Evolutionary conservation across 2,329 filamentous ascomycete genomes (phyloP), one percentile per base, ranked within the genome.

Genomic region (Colletotrichum abscissum): DNA sequence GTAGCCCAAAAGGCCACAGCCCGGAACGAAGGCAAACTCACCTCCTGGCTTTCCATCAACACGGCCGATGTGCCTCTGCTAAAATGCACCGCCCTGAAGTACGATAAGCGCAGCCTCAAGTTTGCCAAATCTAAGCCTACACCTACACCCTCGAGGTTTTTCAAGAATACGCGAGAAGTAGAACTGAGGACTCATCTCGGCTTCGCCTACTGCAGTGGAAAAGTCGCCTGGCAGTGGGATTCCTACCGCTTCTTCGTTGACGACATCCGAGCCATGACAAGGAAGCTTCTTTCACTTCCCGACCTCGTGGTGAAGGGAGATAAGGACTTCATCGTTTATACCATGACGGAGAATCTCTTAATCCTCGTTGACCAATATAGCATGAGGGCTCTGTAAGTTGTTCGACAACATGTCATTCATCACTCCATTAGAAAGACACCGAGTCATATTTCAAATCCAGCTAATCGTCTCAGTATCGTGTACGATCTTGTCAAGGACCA

Each of bases 171-270:
- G 1, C 3, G 19, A 8, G 42, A 19, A 19, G 38, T 19, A 7
- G 38, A n/a, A 3, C 16, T 1, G 42, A 19, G 19, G 42, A 9
- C 11, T 4, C 8, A 22, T 19, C 7, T 30, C 19, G 26, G 28
- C 22, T 42, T 22, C 5, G 67, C 62, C 14, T 73, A 71, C 24
- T 66, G 24, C n/a, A 60, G 26, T 2, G 62, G 67, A 0, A 57
- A 35, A 5, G 33, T 73, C 1, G 71, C 71, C 24, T 73, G 62
- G 60, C 68, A 63, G 22, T 28, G 16, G n/a, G 56, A 67, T 26
- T 5, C 28, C 9, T 54, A 63, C 33, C 35, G 46, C 14, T n/a
- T 73, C n/a, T 62, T 73, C 52, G 7, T 73, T 19, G 71, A 73
- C 28, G 67, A 73, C 38, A 57, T 73, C 1, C 62, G 57, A 11